These are phyloP conservation scores for Scheffersomyces cryptocercus DNA, from an alignment of 1,139 yeast genomes.

Conservation along the genomic window DNA sequence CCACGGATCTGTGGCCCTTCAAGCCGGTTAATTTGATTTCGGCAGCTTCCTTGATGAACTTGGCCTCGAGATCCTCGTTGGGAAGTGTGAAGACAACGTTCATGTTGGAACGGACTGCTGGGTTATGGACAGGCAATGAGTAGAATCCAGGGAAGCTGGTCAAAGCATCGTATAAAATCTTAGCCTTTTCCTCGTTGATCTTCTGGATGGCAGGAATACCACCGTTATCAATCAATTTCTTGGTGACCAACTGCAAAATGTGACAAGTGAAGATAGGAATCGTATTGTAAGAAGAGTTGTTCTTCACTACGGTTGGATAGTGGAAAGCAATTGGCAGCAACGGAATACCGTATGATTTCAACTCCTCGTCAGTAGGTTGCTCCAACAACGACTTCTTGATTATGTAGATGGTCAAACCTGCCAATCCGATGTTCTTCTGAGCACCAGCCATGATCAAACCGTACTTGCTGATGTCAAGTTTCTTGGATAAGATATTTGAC, in stretches of 20 bases:
- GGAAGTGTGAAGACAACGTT: constrained; percentile 86
- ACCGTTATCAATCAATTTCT: constrained; percentile 61
- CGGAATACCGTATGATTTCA: constrained; percentile 63
- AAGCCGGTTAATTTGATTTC: constrained; percentile 63
- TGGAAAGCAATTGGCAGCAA: constrained; percentile 86
- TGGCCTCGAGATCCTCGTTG: constrained; percentile 59
- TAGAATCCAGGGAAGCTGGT: constrained; percentile 66
- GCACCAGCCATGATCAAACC: constrained; percentile 95
- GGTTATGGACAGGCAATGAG: constrained; percentile 62
- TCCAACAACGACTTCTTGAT: constrained; percentile 77
- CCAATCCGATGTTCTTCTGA: constrained; percentile 94
- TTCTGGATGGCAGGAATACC: constrained; percentile 54
- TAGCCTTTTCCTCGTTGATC: constrained; percentile 62
- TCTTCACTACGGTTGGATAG: constrained; percentile 80
- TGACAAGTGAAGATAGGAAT: constrained; percentile 91
- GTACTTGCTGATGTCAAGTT: constrained; percentile 76
- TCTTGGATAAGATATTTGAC: constrained; percentile 82
- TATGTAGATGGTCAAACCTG: constrained; percentile 90
- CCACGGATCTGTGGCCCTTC: constrained; percentile 96
- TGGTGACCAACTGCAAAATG: constrained; percentile 76
- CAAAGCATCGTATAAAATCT: constrained; percentile 59
- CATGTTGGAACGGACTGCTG: constrained; percentile 75
- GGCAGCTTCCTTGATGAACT: constrained; percentile 65
- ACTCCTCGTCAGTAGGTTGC: constrained; percentile 63
- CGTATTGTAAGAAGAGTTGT: constrained; percentile 93